These are phyloP conservation scores for Pleodorina starrii DNA, from an alignment of 139 green algal genomes.

Conservation along the genomic window DNA sequence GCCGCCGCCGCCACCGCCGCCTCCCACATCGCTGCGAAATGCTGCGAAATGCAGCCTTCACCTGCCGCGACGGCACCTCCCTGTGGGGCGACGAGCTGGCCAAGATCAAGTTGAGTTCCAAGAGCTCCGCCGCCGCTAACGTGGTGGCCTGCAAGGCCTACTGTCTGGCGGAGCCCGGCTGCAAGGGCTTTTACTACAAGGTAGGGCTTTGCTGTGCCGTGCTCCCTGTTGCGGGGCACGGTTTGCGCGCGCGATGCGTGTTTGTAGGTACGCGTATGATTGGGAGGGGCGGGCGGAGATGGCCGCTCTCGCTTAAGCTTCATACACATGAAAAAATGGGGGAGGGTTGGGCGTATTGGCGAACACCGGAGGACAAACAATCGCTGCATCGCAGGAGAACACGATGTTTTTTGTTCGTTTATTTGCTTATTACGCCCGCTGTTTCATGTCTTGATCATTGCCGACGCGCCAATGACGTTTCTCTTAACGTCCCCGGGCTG, in stretches of 20 bases:
- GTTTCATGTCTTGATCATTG: background rate
- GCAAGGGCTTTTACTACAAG: constrained; percentile 46
- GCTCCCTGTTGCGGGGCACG: too few relatives aligned
- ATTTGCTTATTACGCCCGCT: background rate
- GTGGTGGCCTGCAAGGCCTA: background rate
- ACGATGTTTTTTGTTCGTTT: background rate
- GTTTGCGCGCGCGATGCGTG: background rate
- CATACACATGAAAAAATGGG: background rate
- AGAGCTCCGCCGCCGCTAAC: background rate
- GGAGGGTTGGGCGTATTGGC: background rate
- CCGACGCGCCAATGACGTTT: background rate
- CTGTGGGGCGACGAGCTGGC: background rate
- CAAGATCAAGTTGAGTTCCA: constrained; percentile 23
- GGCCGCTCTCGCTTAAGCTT: background rate
- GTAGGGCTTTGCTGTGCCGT: too few relatives aligned
- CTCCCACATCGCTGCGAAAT: background rate
- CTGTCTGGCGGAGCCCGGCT: background rate
- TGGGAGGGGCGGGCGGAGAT: background rate
- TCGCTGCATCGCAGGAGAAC: background rate
- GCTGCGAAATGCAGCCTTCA: background rate
- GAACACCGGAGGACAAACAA: background rate
- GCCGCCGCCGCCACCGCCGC: background rate
- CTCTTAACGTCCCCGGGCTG: background rate
- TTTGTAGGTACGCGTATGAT: background rate
- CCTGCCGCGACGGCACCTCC: background rate